A percentile compares a stretch with the other conserved stretches of the same genome.
These are phyloP conservation scores for Begonia masoniana DNA, from an alignment of 306 rosid species.

Conservation along the genomic window DNA sequence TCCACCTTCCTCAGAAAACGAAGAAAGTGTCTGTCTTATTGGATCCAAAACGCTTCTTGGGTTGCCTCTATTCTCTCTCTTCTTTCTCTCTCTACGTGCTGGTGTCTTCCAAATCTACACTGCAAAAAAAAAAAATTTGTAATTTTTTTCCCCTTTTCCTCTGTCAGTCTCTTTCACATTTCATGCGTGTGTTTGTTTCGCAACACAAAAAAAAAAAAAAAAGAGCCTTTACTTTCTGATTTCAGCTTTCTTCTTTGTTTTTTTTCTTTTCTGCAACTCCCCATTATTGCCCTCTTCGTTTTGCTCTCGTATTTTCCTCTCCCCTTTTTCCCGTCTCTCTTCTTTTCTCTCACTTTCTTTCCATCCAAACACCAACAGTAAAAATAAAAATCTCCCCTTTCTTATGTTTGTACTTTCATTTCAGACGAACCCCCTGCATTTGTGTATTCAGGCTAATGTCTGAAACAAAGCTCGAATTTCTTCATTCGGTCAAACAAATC, in stretches of 20 bases:
- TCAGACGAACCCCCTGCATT: too few relatives aligned
- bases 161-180: neutral
- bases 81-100: neutral
- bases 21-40: slow-evolving; percentile 3
- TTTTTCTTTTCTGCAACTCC: slow-evolving; percentile 6
- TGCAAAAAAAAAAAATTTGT: slow-evolving; percentile 1
- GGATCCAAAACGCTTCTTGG: slow-evolving; percentile 5
- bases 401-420: too few relatives aligned
- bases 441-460: neutral
- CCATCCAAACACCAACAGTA: too few relatives aligned
- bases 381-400: too few relatives aligned
- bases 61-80: slow-evolving; percentile 6
- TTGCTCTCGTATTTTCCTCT: too few relatives aligned
- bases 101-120: slow-evolving; percentile 2
- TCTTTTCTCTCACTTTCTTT: neutral
- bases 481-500: slow-evolving; percentile 2
- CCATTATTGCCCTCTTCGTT: slow-evolving; percentile 1
- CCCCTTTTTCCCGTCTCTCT: neutral
- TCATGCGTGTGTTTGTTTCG: slow-evolving; percentile 2
- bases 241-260: slow-evolving; percentile 10
- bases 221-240: slow-evolving; percentile 12
- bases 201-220: neutral
- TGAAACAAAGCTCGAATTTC: slow-evolving; percentile 6
- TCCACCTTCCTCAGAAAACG: slow-evolving; percentile 2
- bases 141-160: neutral